Evolutionary conservation across 257 asterid genomes (phyloP), one percentile per base, ranked within the genome.

Genomic region (Solanum chilense): DNA sequence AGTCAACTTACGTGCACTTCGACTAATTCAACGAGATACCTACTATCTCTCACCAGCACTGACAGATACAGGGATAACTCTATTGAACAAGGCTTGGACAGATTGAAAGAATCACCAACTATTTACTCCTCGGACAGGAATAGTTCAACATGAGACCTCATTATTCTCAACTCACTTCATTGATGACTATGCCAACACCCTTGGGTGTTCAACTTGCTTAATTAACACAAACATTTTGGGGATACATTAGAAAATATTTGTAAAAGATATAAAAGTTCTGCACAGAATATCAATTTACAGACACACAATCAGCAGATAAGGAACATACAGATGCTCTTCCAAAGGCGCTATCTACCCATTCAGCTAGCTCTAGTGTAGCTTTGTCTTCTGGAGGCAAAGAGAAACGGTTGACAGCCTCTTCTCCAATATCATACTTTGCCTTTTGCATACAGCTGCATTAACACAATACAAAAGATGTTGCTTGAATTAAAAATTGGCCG

Each of bases 281-380:
- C 85, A 49, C 29, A 33, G 44, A 66, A 49, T 81, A 49, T 80
- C 25, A 27, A 47, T 44, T 56, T 16, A 27, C 25, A 64, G 15
- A 45, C 25, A 62, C 18, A 21, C 16, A 37, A 82, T 35, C 62
- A 82, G 64, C 47, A 47, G 56, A 21, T 81, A 91, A 90, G 90
- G 91, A 88, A 87, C 98, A 84, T 97, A 97, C 99, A 88, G 98
- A 94, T 91, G 95, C 94, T 93, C 90, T 92, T 86, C 87, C 91
- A 88, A 94, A 94, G 93, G 99, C 96, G n/a, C 94, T 91, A 89
- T 95, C 98, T 89, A 97, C 98, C 99, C 99, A 97, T 89, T 95
- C 97, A 80, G 98, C 94, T 88, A 97, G 91, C 88, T 92, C 97
- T 83, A 97, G 89, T 27, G 96, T 95, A 41, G 98, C 99, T 94